phyloP scores from a whole-genome alignment of 352 stramenopile genomes.

The Globisporangium cylindrosporum region DNA sequence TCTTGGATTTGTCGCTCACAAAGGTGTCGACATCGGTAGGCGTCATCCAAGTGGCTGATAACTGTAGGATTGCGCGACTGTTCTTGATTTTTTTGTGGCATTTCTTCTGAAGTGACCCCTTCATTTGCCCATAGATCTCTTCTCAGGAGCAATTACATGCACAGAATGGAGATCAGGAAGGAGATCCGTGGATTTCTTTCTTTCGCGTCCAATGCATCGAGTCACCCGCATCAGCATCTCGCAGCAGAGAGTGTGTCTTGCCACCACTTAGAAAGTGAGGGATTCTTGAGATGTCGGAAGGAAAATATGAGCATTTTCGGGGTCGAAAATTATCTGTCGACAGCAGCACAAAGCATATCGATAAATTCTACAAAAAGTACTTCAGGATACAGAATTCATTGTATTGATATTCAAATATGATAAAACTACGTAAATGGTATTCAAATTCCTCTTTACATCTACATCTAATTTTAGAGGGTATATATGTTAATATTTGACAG shows the following conservation, averaged over 20 bases:
- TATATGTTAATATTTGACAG: not conserved
- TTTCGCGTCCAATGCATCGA: not conserved
- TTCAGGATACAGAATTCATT: not conserved
- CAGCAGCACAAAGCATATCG: not conserved
- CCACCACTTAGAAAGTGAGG: not conserved
- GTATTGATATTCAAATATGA: not conserved
- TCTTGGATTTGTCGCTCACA: not conserved
- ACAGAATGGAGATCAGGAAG: not conserved
- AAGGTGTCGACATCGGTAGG: not conserved
- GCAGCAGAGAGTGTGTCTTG: not conserved
- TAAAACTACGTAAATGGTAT: not conserved
- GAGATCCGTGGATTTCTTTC: conserved; percentile 8
- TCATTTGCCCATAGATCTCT: not conserved
- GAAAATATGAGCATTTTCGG: not conserved
- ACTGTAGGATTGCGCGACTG: not conserved
- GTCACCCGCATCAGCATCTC: not conserved
- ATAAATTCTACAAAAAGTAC: not conserved
- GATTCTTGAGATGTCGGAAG: not conserved
- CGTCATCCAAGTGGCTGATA: not conserved
- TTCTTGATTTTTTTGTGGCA: conserved; percentile 2
- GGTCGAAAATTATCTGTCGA: not conserved
- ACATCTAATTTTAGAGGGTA: not conserved
- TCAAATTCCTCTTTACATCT: not conserved
- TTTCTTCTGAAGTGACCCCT: conserved; percentile 2
- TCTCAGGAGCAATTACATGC: not conserved